Evolutionary conservation across 2,329 filamentous ascomycete species (phyloP).

Genomic region (Hypoxylon sp.): DNA sequence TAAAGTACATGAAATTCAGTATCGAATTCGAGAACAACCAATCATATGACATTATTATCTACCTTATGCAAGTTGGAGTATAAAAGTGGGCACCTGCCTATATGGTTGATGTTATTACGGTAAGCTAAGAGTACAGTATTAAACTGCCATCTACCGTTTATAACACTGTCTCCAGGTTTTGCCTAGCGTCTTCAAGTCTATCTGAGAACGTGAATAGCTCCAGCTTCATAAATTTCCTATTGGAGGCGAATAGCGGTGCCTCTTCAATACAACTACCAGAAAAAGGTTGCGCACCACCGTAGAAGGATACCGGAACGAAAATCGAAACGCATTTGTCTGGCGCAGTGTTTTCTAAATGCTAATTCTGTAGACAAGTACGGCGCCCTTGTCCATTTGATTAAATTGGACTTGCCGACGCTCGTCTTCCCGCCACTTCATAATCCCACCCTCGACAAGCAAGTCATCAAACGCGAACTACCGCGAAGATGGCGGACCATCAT

Average conservation of each 20-base stretch:
- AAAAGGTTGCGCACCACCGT: slow-evolving; percentile 3
- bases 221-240: slow-evolving; percentile 41
- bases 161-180: slow-evolving; percentile 14
- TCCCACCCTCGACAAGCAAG: slow-evolving; percentile 33
- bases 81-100: neutral
- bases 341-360: slow-evolving; percentile 48
- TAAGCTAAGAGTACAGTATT: neutral
- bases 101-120: no score
- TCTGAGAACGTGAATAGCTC: slow-evolving; percentile 31
- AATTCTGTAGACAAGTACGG: slow-evolving; percentile 42
- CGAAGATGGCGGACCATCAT: slow-evolving; percentile 79
- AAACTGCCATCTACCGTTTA: neutral
- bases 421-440: slow-evolving; percentile 32
- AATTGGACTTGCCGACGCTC: slow-evolving; percentile 49
- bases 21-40: neutral
- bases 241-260: slow-evolving; percentile 18
- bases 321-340: neutral
- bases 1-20: neutral
- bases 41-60: neutral
- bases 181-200: slow-evolving; percentile 23
- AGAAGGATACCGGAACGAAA: neutral
- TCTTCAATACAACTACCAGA: slow-evolving; percentile 6
- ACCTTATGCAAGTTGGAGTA: neutral
- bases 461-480: slow-evolving; percentile 36
- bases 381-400: slow-evolving; percentile 52